Evolutionary conservation across 495 filamentous ascomycete species (phyloP), one percentile per base, ranked within the genome.

Genomic region (Astrothelium subdiscretum): DNA sequence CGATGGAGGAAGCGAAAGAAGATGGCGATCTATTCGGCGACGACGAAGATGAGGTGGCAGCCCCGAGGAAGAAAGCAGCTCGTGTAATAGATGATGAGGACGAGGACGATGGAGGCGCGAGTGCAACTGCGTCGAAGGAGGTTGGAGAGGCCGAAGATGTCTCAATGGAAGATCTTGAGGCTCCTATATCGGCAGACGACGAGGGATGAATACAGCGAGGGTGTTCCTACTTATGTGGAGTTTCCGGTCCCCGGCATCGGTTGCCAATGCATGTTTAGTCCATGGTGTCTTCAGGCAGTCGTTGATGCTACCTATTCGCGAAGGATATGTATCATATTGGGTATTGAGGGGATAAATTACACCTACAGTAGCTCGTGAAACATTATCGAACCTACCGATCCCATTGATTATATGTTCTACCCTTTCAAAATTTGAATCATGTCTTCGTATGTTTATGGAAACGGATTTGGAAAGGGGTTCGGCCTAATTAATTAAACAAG

Each of bases 61-160:
- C 59, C 2, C 59, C 60, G 13, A 57, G 68, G 57, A 69, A 68
- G 59, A 76, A 74, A 64, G 35, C 66, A 4, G 66, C 67, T 24
- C 62, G 73, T 24, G 66, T 76, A 3, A 64, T 75, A 2, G 65
- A 70, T 35, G 74, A 76, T 15, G 74, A 75, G 22, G 74, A 76
- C 2, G 73, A 76, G 15, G 73, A 71, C n/a, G 65, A 69, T 48
- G 61, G 63, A 2, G 63, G 60, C 31, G 13, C n/a, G 22, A 61
- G 26, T 2, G 62, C 32, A 12, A 59, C 10, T 10, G 57, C 59
- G 12, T 11, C 57, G n/a, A 26, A 35, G 31, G 57, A 13, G 12
- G 26, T 6, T 20, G 57, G 35, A 11, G 31, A n/a, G 5, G 35
- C 31, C n/a, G 57, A 54, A 54, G 48, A 54, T 54, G 4, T 54